A percentile compares a stretch with the other conserved stretches of the same genome.
Conservation (phyloP, 768 basidiomycete species). For the Agaricus subrufescens region DNA sequence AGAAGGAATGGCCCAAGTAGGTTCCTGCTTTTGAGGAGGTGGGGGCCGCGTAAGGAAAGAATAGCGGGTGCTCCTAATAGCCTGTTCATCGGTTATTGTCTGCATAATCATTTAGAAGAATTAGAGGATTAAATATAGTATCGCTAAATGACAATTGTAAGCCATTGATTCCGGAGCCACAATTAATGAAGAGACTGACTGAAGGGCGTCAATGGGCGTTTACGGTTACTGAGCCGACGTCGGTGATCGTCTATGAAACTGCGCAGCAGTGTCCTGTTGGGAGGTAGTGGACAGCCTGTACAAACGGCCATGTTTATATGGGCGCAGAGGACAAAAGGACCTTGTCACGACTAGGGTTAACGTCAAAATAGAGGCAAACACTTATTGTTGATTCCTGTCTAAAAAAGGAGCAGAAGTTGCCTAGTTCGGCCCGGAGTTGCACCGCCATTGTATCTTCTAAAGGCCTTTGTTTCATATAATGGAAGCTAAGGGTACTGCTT, state of each 20-base stretch:
- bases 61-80: slow-evolving; percentile 22
- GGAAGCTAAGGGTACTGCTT: too few relatives aligned
- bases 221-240: not conserved
- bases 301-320: slow-evolving; percentile 17
- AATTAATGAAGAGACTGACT: slow-evolving; percentile 7
- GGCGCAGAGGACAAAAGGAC: slow-evolving; percentile 9
- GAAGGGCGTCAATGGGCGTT: slow-evolving; percentile 1
- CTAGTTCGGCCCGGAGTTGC: not conserved
- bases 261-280: slow-evolving; percentile 9
- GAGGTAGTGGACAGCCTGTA: slow-evolving; percentile 11
- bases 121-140: not conserved
- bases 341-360: not conserved
- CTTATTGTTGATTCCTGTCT: slow-evolving; percentile 8
- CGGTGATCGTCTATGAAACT: slow-evolving; percentile 4
- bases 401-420: slow-evolving; percentile 4
- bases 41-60: slow-evolving; percentile 39
- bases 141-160: not conserved
- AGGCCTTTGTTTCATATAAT: too few relatives aligned
- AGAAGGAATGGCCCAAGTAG: slow-evolving; percentile 25
- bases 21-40: slow-evolving; percentile 29
- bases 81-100: slow-evolving; percentile 3
- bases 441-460: not conserved
- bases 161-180: too few relatives aligned
- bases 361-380: slow-evolving; percentile 11
- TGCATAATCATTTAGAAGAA: not conserved